Evolutionary conservation across 257 asterid species (phyloP).

Genomic region (Primulina eburnea): DNA sequence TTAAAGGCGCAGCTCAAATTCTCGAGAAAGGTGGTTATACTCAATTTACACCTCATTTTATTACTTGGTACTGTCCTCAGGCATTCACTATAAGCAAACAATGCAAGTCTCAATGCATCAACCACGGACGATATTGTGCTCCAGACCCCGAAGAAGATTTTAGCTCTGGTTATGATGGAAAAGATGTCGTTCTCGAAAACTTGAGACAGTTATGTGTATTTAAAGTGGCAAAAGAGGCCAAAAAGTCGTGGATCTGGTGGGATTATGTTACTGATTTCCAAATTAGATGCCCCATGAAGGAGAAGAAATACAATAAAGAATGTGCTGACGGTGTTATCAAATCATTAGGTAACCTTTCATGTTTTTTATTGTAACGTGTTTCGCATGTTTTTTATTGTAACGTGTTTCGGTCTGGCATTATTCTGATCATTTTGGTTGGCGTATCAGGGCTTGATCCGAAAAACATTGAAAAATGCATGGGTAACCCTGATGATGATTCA

Average conservation of each 20-base stretch:
- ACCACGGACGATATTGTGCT: constrained; percentile 52
- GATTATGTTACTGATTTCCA: constrained; percentile 54
- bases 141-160: constrained; percentile 59
- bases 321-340: constrained; percentile 46
- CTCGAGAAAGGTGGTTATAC: constrained; percentile 55
- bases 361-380: constrained; percentile 1
- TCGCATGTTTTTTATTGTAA: not conserved
- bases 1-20: constrained; percentile 52
- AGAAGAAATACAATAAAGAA: constrained; percentile 46
- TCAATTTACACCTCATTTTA: constrained; percentile 49
- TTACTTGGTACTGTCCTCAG: constrained; percentile 55
- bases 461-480: constrained; percentile 48
- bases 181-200: constrained; percentile 49
- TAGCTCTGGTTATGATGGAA: constrained; percentile 50
- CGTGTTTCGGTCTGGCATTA: not conserved
- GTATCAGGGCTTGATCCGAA: constrained; percentile 42
- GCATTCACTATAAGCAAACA: constrained; percentile 50
- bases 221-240: constrained; percentile 42
- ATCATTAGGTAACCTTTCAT: constrained; percentile 36
- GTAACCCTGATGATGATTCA: constrained; percentile 45
- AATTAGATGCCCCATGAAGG: constrained; percentile 54
- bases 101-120: constrained; percentile 51
- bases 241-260: constrained; percentile 55
- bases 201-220: constrained; percentile 50
- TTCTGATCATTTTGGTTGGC: constrained; percentile 14